Base-by-base conservation (phyloP, 192 early-diverging fungal genomes). In the Dissophora globulifera region DNA sequence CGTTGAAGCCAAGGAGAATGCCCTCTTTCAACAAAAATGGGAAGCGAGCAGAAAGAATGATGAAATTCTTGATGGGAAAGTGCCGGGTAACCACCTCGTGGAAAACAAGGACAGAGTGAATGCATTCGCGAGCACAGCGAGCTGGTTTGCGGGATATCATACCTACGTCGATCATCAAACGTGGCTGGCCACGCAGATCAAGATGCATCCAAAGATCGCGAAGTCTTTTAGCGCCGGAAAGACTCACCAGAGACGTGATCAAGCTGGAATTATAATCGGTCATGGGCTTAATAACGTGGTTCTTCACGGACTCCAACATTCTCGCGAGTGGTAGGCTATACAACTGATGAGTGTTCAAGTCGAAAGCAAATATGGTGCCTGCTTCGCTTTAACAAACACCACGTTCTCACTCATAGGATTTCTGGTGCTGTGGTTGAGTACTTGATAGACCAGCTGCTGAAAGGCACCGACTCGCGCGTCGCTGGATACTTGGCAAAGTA, bases 291-390 rank as follows among this genome's bases (percentile, higher is more conserved):
- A 67, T 29, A 40, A 67, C 20, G 38, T 67, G 20, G 65, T 67
- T 35, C 22, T 67, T 31, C 65, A 67, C 48, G 59, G 69, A 9
- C 54, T 57, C 2, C 84, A 85, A 38, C 87, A 88, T 63, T 84
- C 86, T 12, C 62, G 87, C n/a, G 87, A 88, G 71, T 88, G 87
- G 87, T 82, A 47, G 0, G 46, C 22, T 11, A 8, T 20, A 17
- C 46, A n/a, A 47, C 46, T n/a, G n/a, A n/a, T n/a, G n/a, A n/a
- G n/a, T n/a, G n/a, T n/a, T n/a, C n/a, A n/a, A n/a, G n/a, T n/a
- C n/a, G n/a, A n/a, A n/a, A n/a, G n/a, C n/a, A n/a, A n/a, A n/a
- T n/a, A n/a, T n/a, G 1, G 41, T 1, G 1, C 1, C n/a, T 42
- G 12, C n/a, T 42, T 2, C n/a, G 13, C n/a, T n/a, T 42, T 2